Evolutionary conservation across 2,329 filamentous ascomycete species (phyloP).

Genomic region (Colletotrichum ledebouriae): DNA sequence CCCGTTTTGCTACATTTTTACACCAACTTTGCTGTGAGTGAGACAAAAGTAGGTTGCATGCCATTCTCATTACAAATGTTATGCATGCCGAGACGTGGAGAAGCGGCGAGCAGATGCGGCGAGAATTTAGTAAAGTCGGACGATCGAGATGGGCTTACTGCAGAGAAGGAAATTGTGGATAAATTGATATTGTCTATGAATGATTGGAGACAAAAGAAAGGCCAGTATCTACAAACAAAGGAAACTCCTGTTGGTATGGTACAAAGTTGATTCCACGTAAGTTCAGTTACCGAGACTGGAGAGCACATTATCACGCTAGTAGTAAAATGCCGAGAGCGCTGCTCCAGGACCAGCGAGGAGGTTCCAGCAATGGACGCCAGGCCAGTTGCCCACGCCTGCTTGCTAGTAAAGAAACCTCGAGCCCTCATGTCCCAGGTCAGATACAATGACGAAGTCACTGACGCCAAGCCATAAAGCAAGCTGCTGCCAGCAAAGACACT

Average conservation of each 20-base stretch:
- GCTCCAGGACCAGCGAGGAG: conserved; percentile 6
- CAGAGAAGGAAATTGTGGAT: too few relatives aligned
- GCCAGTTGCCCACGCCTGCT: background rate
- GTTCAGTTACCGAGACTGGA: background rate
- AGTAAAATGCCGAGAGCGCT: conserved; percentile 13
- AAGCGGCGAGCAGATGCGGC: background rate
- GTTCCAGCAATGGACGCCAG: background rate
- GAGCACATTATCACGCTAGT: conserved; percentile 23
- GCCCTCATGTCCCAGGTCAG: conserved; percentile 9
- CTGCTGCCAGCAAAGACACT: conserved; percentile 36
- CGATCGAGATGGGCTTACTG: too few relatives aligned
- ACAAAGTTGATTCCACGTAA: background rate
- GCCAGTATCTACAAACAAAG: too few relatives aligned
- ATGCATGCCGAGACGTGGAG: background rate
- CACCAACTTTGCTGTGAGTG: too few relatives aligned
- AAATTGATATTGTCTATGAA: background rate
- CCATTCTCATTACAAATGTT: background rate
- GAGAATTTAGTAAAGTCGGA: too few relatives aligned
- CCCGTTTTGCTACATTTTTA: too few relatives aligned
- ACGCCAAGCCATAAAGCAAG: conserved; percentile 4
- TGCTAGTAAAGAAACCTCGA: conserved; percentile 8
- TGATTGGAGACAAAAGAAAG: background rate
- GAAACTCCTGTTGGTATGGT: background rate
- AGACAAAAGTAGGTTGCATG: background rate
- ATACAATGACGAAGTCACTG: background rate